phyloP scores from a whole-genome alignment of 169 alveolate species.

The Prorocentrum cordatum region DNA sequence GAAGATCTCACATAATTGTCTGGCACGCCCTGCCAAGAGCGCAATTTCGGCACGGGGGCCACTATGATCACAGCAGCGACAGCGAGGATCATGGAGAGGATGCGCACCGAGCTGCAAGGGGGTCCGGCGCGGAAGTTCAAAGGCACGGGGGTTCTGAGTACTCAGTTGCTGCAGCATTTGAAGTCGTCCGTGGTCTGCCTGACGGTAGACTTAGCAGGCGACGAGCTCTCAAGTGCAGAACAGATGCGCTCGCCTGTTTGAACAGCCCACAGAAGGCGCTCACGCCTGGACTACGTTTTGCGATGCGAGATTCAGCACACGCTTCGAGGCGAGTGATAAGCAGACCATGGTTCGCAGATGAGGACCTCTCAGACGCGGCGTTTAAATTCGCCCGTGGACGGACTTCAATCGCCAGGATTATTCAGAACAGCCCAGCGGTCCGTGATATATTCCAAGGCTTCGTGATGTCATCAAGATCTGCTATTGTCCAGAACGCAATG shows the following conservation, averaged over 20 bases:
- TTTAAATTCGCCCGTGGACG: neutral
- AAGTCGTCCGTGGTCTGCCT: neutral
- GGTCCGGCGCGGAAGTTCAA: neutral
- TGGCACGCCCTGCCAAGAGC: neutral
- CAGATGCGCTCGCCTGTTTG: neutral
- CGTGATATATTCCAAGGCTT: neutral
- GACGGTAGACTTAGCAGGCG: neutral
- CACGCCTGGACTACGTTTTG: neutral
- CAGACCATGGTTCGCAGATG: neutral
- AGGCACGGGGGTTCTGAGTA: neutral
- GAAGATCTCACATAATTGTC: neutral
- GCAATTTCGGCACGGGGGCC: neutral
- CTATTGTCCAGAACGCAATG: neutral
- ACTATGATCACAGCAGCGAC: neutral
- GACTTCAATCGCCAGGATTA: neutral
- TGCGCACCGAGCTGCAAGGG: neutral
- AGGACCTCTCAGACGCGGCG: neutral
- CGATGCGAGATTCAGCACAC: neutral
- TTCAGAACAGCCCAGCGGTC: neutral
- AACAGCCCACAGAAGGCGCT: neutral
- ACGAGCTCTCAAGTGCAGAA: neutral
- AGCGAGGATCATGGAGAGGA: neutral
- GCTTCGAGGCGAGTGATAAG: neutral
- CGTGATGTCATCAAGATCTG: neutral
- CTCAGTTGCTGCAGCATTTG: neutral